Evolutionary conservation across 257 asterid species (phyloP), one percentile per base, ranked within the genome.

Genomic region (Solanum medicagineum): DNA sequence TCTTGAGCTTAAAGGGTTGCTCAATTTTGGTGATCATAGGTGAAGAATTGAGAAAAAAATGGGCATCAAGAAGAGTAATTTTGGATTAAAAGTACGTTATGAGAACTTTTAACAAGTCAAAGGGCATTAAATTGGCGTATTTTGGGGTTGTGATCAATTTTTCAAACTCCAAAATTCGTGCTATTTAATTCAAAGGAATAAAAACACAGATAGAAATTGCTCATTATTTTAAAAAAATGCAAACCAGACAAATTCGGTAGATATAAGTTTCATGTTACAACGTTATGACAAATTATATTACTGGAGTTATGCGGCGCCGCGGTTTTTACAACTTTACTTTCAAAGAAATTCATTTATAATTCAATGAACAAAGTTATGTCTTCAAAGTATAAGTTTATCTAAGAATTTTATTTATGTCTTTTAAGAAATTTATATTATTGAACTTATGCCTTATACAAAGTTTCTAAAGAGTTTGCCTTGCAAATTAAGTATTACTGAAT

Each of bases 11-110:
- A 88, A 90, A 74, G 85, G 95, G 92, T 89, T 90, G 80, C 81
- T 90, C 87, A 49, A 90, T 65, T 86, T 86, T 59, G 91, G 92
- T 84, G 91, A 89, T 88, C 98, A 93, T 94, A 88, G 87, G 85
- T 79, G 63, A 79, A 79, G 9, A 22, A 79, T 79, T 22, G 1
- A 29, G 83, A 10, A 29, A 26, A 70, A 77, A 51, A 53, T 79
- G 65, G 40, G 65, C 83, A 79, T 79, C 83, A 79, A 79, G 17
- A 77, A 53, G 15, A 3, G 63, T 26, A 53, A 2, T 9, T 70
- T 70, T 70, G 8, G 42, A 19, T 70, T 10, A 70, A 16, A 79
- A 26, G 65, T 53, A 26, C 0, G 24, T 19, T 51, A 53, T 6
- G 49, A 79, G 17, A 29, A 79, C 5, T 49, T 10, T 32, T 9